Percentiles rank a stretch among this genome's conserved stretches.
Conservation (phyloP, 495 filamentous ascomycete species). For the Penicillium pulvis region DNA sequence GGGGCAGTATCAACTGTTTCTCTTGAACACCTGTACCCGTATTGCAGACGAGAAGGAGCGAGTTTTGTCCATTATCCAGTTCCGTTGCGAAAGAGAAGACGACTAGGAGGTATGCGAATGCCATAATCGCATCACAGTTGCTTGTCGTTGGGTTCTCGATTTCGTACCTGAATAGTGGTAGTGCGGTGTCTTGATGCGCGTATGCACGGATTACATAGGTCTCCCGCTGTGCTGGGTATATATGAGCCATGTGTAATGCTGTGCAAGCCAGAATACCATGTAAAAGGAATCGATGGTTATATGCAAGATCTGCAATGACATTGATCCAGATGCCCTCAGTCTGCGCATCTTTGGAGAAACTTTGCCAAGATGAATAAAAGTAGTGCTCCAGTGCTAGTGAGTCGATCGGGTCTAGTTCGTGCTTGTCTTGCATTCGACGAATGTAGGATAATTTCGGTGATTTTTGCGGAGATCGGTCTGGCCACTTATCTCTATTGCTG, state of each 20-base stretch:
- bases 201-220: constrained; percentile 25
- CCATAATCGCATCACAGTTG: constrained; percentile 39
- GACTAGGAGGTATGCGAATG: constrained; percentile 38
- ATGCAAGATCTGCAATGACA: constrained; percentile 26
- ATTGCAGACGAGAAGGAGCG: constrained; percentile 17
- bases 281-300: constrained; percentile 29
- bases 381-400: constrained; percentile 23
- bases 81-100: constrained; percentile 28
- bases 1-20: constrained; percentile 11
- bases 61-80: constrained; percentile 8
- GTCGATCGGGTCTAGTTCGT: constrained; percentile 18
- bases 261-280: constrained; percentile 41
- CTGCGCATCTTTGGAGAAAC: constrained; percentile 11
- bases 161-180: constrained; percentile 34
- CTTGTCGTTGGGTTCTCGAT: constrained; percentile 22
- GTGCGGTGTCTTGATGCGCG: constrained; percentile 31
- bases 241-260: constrained; percentile 31
- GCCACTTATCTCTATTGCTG: background rate
- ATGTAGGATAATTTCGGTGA: constrained; percentile 1
- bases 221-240: constrained; percentile 13
- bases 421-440: constrained; percentile 9
- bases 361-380: constrained; percentile 20
- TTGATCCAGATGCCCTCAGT: constrained; percentile 24
- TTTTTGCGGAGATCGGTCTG: background rate
- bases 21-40: background rate